Conservation (phyloP, 352 stramenopile genomes). For the Blastocystis sp. region DNA sequence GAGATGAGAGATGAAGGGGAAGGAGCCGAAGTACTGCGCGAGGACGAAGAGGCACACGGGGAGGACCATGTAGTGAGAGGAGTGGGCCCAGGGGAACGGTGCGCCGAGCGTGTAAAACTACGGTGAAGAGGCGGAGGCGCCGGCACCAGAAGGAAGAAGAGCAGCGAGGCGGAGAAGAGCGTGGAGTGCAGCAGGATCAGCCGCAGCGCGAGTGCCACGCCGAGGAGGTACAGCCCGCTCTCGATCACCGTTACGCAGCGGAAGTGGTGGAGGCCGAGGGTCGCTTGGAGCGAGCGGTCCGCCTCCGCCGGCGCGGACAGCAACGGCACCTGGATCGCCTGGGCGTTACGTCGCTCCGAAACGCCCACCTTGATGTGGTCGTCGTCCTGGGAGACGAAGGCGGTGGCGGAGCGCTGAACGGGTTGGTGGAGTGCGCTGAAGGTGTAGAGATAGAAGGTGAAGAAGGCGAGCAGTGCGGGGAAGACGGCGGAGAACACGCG, state of each 20-base stretch:
- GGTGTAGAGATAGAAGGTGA: constrained; percentile 33
- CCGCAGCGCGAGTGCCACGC: neutral
- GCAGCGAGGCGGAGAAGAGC: constrained; percentile 15
- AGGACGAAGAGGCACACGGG: constrained; percentile 23
- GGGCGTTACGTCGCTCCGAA: too few relatives aligned
- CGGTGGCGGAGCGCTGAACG: neutral
- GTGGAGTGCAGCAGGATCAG: neutral
- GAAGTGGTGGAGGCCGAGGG: constrained; percentile 2
- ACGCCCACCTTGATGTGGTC: neutral
- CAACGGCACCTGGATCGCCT: neutral
- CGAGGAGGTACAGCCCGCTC: neutral
- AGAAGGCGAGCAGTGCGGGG: constrained; percentile 22
- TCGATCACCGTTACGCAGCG: neutral
- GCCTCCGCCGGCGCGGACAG: neutral
- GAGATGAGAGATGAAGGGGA: neutral
- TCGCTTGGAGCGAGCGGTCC: neutral
- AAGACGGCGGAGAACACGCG: constrained; percentile 15
- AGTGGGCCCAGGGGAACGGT: neutral
- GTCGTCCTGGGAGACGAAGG: neutral
- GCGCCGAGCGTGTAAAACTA: constrained; percentile 23
- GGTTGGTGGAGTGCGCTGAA: neutral
- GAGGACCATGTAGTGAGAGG: neutral
- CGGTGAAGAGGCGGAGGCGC: neutral
- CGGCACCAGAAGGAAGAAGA: constrained; percentile 23
- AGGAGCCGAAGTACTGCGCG: neutral